Evolutionary conservation across 768 basidiomycete genomes (phyloP), one percentile per base, ranked within the genome.

Genomic region (Flagelloscypha sp.): DNA sequence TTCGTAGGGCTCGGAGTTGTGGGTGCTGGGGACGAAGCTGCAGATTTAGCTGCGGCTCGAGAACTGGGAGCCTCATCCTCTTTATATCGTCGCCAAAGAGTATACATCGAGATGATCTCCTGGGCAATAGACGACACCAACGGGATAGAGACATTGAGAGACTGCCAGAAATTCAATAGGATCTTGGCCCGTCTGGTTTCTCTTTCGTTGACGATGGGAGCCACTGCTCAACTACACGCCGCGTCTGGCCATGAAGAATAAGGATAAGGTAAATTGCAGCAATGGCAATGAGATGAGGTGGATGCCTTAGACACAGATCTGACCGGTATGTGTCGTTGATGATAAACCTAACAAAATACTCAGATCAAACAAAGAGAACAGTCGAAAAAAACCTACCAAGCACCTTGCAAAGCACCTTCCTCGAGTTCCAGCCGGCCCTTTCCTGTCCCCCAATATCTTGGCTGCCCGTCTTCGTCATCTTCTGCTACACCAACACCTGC

Each of bases 281-380:
- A 50, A 97, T 74, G 15, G 94, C 90, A 45, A 98, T 86, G 37
- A 97, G 66, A 54, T 98, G 90, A 0, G 95, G 95, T 0, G 95
- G 93, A 53, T 98, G 83, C 19, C 95, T 59, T n/a, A 99, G 76
- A 52, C 88, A 90, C 13, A 99, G 66, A 37, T 93, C 86, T 4
- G 88, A 92, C 35, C 93, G 78, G 52, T 90, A 97, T 1, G 86
- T 90, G 56, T 98, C 94, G 60, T 98, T 99, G 52, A 99, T 76
- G 53, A 97, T 78, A 54, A 90, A 92, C 87, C 92, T 95, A 43
- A 19, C 19, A 2, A 12, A 12, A 24, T 10, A 27, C 37, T 38
- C 19, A 24, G 16, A 35, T 38, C 19, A 37, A 13, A 10, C 19
- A 7, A 13, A 3, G 7, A 6, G 11, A 18, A 0, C 2, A 21